Evolutionary conservation across 2,329 filamentous ascomycete species (phyloP).

Genomic region (Drechslera avenae): DNA sequence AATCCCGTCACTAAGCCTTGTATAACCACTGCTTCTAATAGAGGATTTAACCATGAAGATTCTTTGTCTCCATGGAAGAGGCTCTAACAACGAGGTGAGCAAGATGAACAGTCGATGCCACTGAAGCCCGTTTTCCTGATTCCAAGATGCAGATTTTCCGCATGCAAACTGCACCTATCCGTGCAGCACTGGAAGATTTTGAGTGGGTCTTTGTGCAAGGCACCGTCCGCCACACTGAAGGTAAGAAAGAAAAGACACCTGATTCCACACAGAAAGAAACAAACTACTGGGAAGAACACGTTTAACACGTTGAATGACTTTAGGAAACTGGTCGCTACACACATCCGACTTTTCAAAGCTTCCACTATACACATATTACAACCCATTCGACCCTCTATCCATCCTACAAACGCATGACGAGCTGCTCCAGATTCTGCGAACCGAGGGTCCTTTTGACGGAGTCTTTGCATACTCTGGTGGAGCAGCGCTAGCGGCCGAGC

Average conservation of each 20-base stretch:
- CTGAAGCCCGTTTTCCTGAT: background rate
- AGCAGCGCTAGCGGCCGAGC: constrained; percentile 1
- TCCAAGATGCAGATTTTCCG: background rate
- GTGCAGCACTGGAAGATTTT: constrained; percentile 3
- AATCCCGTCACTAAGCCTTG: too few relatives aligned
- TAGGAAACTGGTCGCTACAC: constrained; percentile 1
- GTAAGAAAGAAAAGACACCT: background rate
- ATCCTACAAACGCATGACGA: background rate
- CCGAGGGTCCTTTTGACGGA: background rate
- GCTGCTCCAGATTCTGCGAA: background rate
- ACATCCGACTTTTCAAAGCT: constrained; percentile 3
- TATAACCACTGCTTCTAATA: too few relatives aligned
- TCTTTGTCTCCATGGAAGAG: constrained; percentile 1
- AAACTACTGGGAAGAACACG: background rate
- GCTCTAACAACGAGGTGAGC: background rate
- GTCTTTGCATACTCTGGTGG: constrained; percentile 3
- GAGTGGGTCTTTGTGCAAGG: constrained; percentile 1
- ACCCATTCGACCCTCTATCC: background rate
- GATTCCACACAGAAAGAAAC: too few relatives aligned
- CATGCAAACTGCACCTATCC: constrained; percentile 1
- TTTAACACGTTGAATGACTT: background rate
- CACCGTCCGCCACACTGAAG: constrained; percentile 2
- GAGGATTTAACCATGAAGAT: background rate
- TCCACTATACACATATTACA: constrained; percentile 1
- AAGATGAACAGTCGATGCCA: background rate